phyloP scores from a whole-genome alignment of 2,329 filamentous ascomycete species.

The Daldinia eschscholtzii region DNA sequence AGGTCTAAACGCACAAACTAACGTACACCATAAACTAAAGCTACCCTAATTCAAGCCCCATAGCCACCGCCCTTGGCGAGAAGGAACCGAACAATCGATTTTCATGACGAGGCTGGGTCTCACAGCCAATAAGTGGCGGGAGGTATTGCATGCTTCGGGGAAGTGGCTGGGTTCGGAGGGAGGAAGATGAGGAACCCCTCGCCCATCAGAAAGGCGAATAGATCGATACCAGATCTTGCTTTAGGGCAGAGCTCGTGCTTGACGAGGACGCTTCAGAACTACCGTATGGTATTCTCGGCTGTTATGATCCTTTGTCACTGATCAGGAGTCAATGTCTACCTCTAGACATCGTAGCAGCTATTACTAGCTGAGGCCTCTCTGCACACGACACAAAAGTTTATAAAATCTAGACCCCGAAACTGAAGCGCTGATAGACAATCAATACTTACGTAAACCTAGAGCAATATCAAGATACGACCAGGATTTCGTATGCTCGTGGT shows the following conservation, averaged over 20 bases:
- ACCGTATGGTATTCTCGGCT: background rate
- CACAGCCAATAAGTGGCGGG: background rate
- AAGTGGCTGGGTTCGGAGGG: background rate
- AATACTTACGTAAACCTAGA: background rate
- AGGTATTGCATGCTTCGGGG: background rate
- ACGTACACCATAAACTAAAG: background rate
- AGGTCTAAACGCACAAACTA: background rate
- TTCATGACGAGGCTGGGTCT: background rate
- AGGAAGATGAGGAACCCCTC: background rate
- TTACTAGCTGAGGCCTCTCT: background rate
- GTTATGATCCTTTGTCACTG: background rate
- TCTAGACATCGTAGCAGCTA: background rate
- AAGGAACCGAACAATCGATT: background rate
- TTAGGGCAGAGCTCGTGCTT: background rate
- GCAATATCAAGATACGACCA: background rate
- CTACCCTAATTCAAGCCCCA: background rate
- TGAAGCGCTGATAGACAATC: background rate
- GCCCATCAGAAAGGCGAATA: background rate
- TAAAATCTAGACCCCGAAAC: background rate
- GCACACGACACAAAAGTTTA: background rate
- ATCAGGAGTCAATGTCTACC: background rate
- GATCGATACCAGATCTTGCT: background rate
- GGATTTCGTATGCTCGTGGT: constrained; percentile 22
- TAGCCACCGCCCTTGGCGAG: background rate
- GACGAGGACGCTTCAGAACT: background rate